A percentile compares a stretch with the other conserved stretches of the same genome.
phyloP scores from a whole-genome alignment of 2,329 filamentous ascomycete species.

The Dothistroma pini region DNA sequence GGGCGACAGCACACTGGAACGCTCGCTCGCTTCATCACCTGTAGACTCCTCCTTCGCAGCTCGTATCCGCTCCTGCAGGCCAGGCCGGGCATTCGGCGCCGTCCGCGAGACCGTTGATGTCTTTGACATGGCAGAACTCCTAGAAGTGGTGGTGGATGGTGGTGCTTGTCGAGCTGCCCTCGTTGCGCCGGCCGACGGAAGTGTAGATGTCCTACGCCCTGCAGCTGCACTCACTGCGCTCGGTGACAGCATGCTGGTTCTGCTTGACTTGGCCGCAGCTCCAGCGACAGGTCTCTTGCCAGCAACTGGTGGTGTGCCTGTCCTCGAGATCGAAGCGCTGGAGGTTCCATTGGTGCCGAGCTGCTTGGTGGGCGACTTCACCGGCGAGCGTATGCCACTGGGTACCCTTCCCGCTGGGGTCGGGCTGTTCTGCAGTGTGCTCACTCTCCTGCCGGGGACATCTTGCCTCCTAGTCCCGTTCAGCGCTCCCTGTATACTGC shows the following conservation, averaged over 20 bases:
- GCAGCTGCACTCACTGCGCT: slow-evolving; percentile 19
- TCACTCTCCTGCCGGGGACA: slow-evolving; percentile 27
- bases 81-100: slow-evolving; percentile 12
- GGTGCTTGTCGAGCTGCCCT: slow-evolving; percentile 6
- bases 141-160: slow-evolving; percentile 5
- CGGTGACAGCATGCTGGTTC: slow-evolving; percentile 52
- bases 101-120: slow-evolving; percentile 15
- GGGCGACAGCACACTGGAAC: slow-evolving; percentile 6
- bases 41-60: slow-evolving; percentile 25
- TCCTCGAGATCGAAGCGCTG: slow-evolving; percentile 59
- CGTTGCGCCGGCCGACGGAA: slow-evolving; percentile 28
- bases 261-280: slow-evolving; percentile 36
- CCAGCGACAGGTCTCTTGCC: slow-evolving; percentile 33
- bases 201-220: slow-evolving; percentile 30
- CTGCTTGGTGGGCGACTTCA: slow-evolving; percentile 77
- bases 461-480: slow-evolving; percentile 25
- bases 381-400: slow-evolving; percentile 64
- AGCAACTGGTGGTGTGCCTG: slow-evolving; percentile 59
- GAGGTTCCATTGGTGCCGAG: slow-evolving; percentile 50
- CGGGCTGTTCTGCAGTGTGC: slow-evolving; percentile 63
- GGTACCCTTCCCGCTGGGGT: slow-evolving; percentile 59
- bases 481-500: slow-evolving; percentile 35
- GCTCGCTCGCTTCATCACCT: slow-evolving; percentile 24
- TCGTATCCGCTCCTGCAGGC: slow-evolving; percentile 18
- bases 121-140: slow-evolving; percentile 11